Conservation (phyloP, 108 stramenopile genomes). For the Conticribra guillardii region DNA sequence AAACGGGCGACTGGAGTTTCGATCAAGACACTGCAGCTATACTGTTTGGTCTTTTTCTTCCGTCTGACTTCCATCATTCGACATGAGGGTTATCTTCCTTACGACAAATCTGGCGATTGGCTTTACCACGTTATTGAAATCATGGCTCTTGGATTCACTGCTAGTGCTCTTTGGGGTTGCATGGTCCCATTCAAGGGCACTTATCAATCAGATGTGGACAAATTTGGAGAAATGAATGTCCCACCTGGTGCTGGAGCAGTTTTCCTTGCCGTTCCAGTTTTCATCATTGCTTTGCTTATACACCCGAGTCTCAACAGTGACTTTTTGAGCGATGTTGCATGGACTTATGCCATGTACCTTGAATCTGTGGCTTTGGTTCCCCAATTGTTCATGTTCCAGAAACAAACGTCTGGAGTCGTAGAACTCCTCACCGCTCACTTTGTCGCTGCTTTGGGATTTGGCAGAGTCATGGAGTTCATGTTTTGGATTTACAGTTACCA, state of each 20-base stretch:
- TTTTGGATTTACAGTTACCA: constrained; percentile 99
- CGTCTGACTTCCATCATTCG: constrained; percentile 95
- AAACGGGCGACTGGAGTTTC: constrained; percentile 91
- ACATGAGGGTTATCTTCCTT: constrained; percentile 99
- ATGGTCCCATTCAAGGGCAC: constrained; percentile 83
- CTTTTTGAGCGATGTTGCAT: constrained; percentile 94
- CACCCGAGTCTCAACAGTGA: constrained; percentile 96
- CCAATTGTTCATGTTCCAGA: constrained; percentile 99
- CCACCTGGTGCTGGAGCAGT: constrained; percentile 83
- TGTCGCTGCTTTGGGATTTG: constrained; percentile 92
- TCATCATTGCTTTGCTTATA: constrained; percentile 85
- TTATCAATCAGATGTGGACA: constrained; percentile 89
- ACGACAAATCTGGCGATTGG: constrained; percentile 98
- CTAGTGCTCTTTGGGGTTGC: constrained; percentile 77
- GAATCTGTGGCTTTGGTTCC: constrained; percentile 96
- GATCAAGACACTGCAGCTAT: constrained; percentile 95
- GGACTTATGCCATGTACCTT: constrained; percentile 98
- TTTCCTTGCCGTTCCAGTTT: constrained; percentile 87
- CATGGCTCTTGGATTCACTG: constrained; percentile 80
- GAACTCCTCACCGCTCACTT: constrained; percentile 92
- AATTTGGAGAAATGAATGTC: constrained; percentile 92
- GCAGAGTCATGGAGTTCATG: constrained; percentile 93
- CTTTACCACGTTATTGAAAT: constrained; percentile 96
- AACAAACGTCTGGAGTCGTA: constrained; percentile 80
- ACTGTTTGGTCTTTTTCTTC: constrained; percentile 90